Conservation (phyloP, 2,329 filamentous ascomycete species). For the Cephalotrichum gorgonifer region DNA sequence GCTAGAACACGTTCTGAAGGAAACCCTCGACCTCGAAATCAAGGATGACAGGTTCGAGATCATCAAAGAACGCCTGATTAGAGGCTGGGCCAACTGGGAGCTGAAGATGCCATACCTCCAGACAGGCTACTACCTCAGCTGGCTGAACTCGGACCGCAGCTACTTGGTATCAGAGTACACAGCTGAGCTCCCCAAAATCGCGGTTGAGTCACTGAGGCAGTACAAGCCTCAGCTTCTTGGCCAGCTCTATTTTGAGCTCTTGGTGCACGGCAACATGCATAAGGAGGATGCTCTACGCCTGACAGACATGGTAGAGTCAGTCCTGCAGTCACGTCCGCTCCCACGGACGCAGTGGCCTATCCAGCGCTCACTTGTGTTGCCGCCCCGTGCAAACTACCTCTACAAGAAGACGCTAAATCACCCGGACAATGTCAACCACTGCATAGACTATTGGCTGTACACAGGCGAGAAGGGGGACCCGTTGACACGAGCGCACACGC, state of each 20-base stretch:
- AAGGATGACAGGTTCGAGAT: constrained; percentile 84
- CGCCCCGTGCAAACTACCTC: constrained; percentile 70
- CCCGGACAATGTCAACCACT: constrained; percentile 80
- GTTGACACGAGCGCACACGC: constrained; percentile 60
- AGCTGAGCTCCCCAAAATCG: constrained; percentile 65
- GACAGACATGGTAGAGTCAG: constrained; percentile 71
- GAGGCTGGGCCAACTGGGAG: constrained; percentile 76
- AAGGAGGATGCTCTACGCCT: constrained; percentile 85
- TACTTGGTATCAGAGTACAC: constrained; percentile 74
- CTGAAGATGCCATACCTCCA: constrained; percentile 84
- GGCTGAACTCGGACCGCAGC: constrained; percentile 65
- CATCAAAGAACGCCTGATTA: constrained; percentile 71
- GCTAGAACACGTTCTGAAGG: constrained; percentile 76
- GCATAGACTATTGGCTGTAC: constrained; percentile 68
- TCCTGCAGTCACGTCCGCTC: constrained; percentile 62
- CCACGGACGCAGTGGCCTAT: constrained; percentile 73
- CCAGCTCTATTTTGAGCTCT: constrained; percentile 78
- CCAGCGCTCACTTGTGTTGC: constrained; percentile 64
- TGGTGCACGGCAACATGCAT: constrained; percentile 87
- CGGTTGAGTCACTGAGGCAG: constrained; percentile 59
- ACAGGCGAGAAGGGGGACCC: constrained; percentile 61
- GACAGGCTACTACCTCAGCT: constrained; percentile 71
- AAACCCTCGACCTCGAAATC: constrained; percentile 75
- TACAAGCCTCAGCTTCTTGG: constrained; percentile 74
- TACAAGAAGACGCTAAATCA: constrained; percentile 76